Conservation (phyloP, 2,329 filamentous ascomycete species). For the Capronia coronata region DNA sequence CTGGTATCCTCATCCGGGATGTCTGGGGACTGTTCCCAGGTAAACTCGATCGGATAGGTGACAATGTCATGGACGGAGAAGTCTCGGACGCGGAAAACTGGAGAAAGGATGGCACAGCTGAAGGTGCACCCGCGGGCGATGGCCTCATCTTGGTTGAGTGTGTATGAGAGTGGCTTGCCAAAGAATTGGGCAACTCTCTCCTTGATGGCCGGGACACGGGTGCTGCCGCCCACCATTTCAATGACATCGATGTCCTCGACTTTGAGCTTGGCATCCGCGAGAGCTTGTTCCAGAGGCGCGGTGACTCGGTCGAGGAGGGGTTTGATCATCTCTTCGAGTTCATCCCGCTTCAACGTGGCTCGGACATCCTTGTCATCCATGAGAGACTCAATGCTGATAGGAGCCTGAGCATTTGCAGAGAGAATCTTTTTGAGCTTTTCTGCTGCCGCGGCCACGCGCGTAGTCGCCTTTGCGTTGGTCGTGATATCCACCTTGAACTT, state of each 20-base stretch:
- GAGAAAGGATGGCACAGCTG: constrained; percentile 93
- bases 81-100: constrained; percentile 96
- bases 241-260: constrained; percentile 87
- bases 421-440: constrained; percentile 99
- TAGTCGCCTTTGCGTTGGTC: constrained; percentile 79
- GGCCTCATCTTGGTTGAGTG: constrained; percentile 96
- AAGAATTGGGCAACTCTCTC: constrained; percentile 85
- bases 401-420: constrained; percentile 86
- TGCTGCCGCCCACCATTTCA: constrained; percentile 90
- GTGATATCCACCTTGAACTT: constrained; percentile 97
- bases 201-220: constrained; percentile 90
- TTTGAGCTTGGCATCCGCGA: constrained; percentile 87
- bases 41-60: constrained; percentile 96
- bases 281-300: constrained; percentile 75
- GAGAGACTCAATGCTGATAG: constrained; percentile 92
- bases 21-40: constrained; percentile 96
- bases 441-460: constrained; percentile 77
- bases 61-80: constrained; percentile 97
- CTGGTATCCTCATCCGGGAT: constrained; percentile 98
- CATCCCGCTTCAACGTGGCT: constrained; percentile 83
- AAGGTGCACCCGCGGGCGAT: constrained; percentile 93
- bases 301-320: constrained; percentile 70
- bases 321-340: constrained; percentile 84
- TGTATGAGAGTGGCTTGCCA: constrained; percentile 86
- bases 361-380: constrained; percentile 97